Base-by-base conservation (phyloP, 805 yeast genomes). In the Cyberlindnera samutprakarnensis region DNA sequence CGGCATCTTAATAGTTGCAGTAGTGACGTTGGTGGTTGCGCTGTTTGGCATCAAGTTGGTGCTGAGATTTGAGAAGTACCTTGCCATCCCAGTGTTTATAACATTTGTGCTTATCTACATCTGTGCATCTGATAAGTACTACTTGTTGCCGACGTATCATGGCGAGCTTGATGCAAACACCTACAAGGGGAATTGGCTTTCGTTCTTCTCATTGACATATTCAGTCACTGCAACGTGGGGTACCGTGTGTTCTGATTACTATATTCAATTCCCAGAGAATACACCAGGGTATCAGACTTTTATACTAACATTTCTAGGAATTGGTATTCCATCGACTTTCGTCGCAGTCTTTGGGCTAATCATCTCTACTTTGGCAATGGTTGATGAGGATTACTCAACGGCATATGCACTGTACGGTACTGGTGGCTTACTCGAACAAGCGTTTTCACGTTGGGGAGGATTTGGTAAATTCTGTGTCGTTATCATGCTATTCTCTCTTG, bases 141-240 rank as follows among this genome's bases (percentile, higher is more conserved):
- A 56, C 31, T 20, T 47, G 6, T 43, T 54, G 30, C 31, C 54
- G 14, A 37, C 44, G 25, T 66, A 44, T 36, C 40, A 61, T 7
- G 44, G 44, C 12, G 42, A 49, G 6, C 39, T 53, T n/a, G 47
- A 52, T 7, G 13, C 56, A 3, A 41, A 47, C 11, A 72, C 81
- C 1, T 55, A 70, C 5, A 63, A 64, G 24, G 94, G 94, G 13
- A 70, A 75, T 47, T 72, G 82, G 68, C 56, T 85, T 19, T 71
- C 84, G n/a, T 80, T 75, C 53, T 82, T 84, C 47, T 70, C 87
- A 2, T 62, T 84, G 34, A 66, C 78, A 25, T 83, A 82, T 50
- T 78, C 94, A 17, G 76, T 79, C 28, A 84, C 95, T 4, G 72
- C 85, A 2, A 83, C 95, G 1, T 86, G 95, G 95, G 88, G 94